Conservation (phyloP, 23 red algal genomes). For the Gracilaria gracilis region DNA sequence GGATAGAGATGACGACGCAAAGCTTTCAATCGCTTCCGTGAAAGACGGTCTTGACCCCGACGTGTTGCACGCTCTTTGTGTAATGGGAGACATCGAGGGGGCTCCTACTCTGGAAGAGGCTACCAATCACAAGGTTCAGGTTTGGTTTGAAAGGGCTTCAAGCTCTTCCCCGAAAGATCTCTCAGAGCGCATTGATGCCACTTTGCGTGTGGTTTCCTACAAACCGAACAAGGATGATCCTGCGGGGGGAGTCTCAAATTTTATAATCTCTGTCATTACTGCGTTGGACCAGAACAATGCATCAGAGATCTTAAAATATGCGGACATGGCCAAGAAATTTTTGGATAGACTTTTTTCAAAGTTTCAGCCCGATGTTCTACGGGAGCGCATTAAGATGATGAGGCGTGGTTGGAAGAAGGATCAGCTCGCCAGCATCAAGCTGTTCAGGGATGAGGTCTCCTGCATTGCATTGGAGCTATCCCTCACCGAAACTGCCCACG, state of each 20-base stretch:
- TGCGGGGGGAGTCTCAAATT: neutral
- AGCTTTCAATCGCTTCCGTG: too few species aligned
- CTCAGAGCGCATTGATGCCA: slow-evolving; percentile 30
- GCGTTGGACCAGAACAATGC: slow-evolving; percentile 25
- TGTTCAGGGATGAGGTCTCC: too few species aligned
- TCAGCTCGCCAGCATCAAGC: too few species aligned
- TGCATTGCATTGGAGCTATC: slow-evolving; percentile 16
- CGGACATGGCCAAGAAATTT: slow-evolving; percentile 7
- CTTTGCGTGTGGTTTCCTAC: neutral
- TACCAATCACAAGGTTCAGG: slow-evolving; percentile 1
- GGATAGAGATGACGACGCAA: slow-evolving; percentile 4
- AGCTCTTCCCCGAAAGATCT: too few species aligned
- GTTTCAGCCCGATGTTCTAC: too few species aligned
- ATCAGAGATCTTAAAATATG: slow-evolving; percentile 1
- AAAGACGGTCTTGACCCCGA: neutral
- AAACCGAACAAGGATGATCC: slow-evolving; percentile 3
- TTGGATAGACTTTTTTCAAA: neutral
- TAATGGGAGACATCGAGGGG: slow-evolving; percentile 32
- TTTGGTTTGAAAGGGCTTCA: slow-evolving; percentile 7
- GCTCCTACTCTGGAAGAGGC: neutral
- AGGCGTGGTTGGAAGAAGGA: too few species aligned
- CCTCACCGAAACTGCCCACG: slow-evolving; percentile 15
- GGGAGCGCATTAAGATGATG: too few species aligned
- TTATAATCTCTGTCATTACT: neutral
- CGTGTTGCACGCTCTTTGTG: slow-evolving; percentile 17